These are phyloP conservation scores for Penicillium diatomitis DNA, from an alignment of 495 filamentous ascomycete species.

Conservation along the genomic window DNA sequence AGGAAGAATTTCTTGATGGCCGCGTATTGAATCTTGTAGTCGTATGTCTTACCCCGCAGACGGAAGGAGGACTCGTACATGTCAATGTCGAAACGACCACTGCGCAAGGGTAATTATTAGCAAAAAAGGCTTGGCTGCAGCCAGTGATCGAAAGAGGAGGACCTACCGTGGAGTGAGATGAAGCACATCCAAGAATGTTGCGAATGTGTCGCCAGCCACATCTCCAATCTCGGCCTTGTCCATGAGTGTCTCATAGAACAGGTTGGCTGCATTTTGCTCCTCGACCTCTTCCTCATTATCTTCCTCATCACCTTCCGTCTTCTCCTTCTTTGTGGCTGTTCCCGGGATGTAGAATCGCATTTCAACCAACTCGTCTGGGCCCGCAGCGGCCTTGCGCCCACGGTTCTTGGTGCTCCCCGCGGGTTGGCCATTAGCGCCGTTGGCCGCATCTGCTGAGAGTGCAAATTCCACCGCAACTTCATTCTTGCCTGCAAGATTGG, in stretches of 20 bases:
- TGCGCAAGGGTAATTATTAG: slow-evolving; percentile 32
- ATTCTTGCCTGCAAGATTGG: slow-evolving; percentile 94
- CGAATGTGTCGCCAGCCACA: slow-evolving; percentile 92
- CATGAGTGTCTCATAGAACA: slow-evolving; percentile 96
- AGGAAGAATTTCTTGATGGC: slow-evolving; percentile 98
- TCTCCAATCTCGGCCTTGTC: slow-evolving; percentile 99
- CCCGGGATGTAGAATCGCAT: slow-evolving; percentile 99
- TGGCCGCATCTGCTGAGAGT: slow-evolving; percentile 52
- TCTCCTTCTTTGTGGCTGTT: slow-evolving; percentile 75
- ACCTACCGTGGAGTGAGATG: slow-evolving; percentile 90
- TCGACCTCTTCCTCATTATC: slow-evolving; percentile 68
- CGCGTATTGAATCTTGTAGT: slow-evolving; percentile 99
- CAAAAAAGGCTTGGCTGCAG: not conserved
- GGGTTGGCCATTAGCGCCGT: slow-evolving; percentile 57
- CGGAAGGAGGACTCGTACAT: slow-evolving; percentile 99
- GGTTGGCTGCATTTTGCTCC: slow-evolving; percentile 84
- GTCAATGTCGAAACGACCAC: slow-evolving; percentile 99
- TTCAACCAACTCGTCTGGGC: slow-evolving; percentile 87
- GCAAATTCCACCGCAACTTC: slow-evolving; percentile 95
- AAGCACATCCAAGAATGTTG: slow-evolving; percentile 92
- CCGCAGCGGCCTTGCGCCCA: slow-evolving; percentile 81
- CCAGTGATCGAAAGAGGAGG: no score
- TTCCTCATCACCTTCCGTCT: slow-evolving; percentile 55
- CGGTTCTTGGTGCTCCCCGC: slow-evolving; percentile 69
- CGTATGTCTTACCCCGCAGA: slow-evolving; percentile 96